Conservation (phyloP, 768 basidiomycete species). For the Clathrus columnatus region DNA sequence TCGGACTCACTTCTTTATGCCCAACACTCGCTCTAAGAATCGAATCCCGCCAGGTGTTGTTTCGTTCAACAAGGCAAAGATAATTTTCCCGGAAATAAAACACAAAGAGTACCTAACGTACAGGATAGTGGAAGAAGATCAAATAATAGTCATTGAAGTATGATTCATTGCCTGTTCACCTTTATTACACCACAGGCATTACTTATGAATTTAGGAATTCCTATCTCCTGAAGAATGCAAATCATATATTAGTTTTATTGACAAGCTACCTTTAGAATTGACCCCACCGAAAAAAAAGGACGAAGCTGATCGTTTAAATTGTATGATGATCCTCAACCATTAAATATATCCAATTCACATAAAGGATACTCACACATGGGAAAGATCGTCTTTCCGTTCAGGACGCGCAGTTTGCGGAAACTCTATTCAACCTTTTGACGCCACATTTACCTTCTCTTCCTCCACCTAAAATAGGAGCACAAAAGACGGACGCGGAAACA, state of each 20-base stretch:
- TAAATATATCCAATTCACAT: neutral
- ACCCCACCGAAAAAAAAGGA: slow-evolving; percentile 66
- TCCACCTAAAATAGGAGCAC: slow-evolving; percentile 28
- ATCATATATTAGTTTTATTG: slow-evolving; percentile 48
- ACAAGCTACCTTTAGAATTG: slow-evolving; percentile 49
- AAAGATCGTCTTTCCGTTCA: slow-evolving; percentile 55
- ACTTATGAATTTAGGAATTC: slow-evolving; percentile 35
- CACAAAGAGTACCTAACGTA: slow-evolving; percentile 39
- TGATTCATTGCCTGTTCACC: slow-evolving; percentile 14
- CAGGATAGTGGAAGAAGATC: slow-evolving; percentile 47
- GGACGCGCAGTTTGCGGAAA: slow-evolving; percentile 49
- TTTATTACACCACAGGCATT: slow-evolving; percentile 4
- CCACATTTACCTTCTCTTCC: slow-evolving; percentile 54
- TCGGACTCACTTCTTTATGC: no score
- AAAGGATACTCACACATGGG: neutral
- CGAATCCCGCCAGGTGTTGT: no score
- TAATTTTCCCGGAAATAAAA: slow-evolving; percentile 38
- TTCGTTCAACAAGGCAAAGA: no score
- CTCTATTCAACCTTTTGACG: slow-evolving; percentile 37
- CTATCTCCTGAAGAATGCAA: slow-evolving; percentile 56
- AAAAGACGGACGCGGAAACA: slow-evolving; percentile 24
- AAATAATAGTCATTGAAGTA: slow-evolving; percentile 55
- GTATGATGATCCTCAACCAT: slow-evolving; percentile 28
- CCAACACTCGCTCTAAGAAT: no score
- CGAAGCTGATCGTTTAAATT: slow-evolving; percentile 63